Base-by-base conservation (phyloP, 2,329 filamentous ascomycete species). In the Fusarium denticulatum region DNA sequence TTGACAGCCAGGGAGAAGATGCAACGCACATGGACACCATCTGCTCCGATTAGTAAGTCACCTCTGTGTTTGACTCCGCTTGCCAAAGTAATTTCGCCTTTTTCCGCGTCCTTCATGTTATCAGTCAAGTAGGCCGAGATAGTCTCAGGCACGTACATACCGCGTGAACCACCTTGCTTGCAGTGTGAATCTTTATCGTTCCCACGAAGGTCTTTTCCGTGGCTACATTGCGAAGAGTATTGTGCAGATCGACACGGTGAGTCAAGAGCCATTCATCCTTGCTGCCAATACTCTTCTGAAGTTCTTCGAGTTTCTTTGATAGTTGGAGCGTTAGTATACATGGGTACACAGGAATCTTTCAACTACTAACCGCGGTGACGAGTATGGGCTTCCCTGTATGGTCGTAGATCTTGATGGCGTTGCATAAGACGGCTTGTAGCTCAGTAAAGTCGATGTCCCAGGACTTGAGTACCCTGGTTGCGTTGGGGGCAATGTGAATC, bases 401-500 rank as follows among this genome's bases (percentile, higher is more conserved):
- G 16, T 65, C 57, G n/a, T 65, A 62, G 13, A 62, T 7, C 16
- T 62, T 65, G 46, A 65, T 65, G 26, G 57, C 62, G 2, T 62
- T 65, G 28, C 62, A 62, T 11, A 63, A 39, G 7, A 65, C 62
- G 14, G 62, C 62, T 40, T 62, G 62, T 7, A 65, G 46, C 9
- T 65, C 46, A 1, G 28, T 10, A 26, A 65, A 65, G n/a, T 65
- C 57, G 18, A 60, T 53, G 3, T 62, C 39, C 62, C 62, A 65
- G 9, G 62, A 62, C 18, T 46, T 63, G 26, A 65, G 24, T 1
- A 65, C 28, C 39, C 62, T 52, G 12, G 57, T 65, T 7, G 62
- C 62, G 7, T 65, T 65, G n/a, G 62, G 62, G 5, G 62, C 43
- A n/a, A 65, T 53, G 18, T 65, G 62, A 32, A 65, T 65, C 4